These are phyloP conservation scores for Helotiales sp. DNA, from an alignment of 2,329 filamentous ascomycete species.

Conservation along the genomic window DNA sequence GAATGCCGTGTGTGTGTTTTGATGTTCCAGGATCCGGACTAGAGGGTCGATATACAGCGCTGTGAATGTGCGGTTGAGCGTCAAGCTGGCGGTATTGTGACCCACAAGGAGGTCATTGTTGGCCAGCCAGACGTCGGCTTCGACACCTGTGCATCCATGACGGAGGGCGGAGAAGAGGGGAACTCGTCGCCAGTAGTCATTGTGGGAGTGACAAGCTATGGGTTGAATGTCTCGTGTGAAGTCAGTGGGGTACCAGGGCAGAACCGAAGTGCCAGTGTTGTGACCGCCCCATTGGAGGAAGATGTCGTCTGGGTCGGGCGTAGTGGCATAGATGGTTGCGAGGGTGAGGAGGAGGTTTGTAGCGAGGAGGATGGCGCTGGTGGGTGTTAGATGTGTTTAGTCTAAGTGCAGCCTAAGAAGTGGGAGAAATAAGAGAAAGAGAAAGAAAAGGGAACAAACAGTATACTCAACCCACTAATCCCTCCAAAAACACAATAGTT, in stretches of 20 bases:
- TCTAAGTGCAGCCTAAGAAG: neutral
- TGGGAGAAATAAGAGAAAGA: neutral
- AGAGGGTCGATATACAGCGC: slow-evolving; percentile 70
- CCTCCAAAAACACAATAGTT: slow-evolving; percentile 45
- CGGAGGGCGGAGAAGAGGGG: slow-evolving; percentile 67
- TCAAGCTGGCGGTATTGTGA: slow-evolving; percentile 61
- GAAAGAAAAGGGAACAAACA: slow-evolving; percentile 42
- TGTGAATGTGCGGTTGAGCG: slow-evolving; percentile 60
- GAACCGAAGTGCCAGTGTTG: slow-evolving; percentile 46
- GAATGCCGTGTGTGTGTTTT: slow-evolving; percentile 56
- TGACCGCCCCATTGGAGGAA: slow-evolving; percentile 45
- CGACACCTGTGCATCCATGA: slow-evolving; percentile 65
- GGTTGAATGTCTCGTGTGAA: slow-evolving; percentile 59
- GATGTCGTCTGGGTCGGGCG: slow-evolving; percentile 40
- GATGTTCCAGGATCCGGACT: slow-evolving; percentile 58
- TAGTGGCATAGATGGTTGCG: slow-evolving; percentile 41
- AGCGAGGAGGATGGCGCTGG: slow-evolving; percentile 43
- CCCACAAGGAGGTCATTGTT: slow-evolving; percentile 65
- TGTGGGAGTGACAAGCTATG: slow-evolving; percentile 68
- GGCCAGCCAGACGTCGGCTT: slow-evolving; percentile 72
- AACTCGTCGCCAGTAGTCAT: slow-evolving; percentile 70
- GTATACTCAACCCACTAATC: slow-evolving; percentile 44
- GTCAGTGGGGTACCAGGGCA: slow-evolving; percentile 55
- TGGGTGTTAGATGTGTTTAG: neutral
- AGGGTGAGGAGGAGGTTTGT: slow-evolving; percentile 43